Evolutionary conservation across 2,329 filamentous ascomycete genomes (phyloP).

Genomic region (Penicillium palitans): DNA sequence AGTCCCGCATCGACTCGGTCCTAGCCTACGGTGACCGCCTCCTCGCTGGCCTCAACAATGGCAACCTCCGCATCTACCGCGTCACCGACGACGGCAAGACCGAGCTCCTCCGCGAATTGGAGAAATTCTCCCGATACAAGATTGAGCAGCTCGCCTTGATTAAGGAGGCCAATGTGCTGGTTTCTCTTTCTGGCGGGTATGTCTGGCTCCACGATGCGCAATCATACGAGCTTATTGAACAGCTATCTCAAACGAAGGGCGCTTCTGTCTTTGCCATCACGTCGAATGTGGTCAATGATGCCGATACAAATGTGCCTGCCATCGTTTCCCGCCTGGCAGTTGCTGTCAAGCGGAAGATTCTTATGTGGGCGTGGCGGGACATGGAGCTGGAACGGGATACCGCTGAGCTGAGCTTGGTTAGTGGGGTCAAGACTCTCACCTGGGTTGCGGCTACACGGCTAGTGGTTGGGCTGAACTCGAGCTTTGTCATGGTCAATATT

Average conservation of each 20-base stretch:
- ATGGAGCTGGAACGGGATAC: constrained; percentile 77
- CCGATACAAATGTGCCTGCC: constrained; percentile 80
- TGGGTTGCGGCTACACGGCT: constrained; percentile 88
- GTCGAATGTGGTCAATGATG: constrained; percentile 91
- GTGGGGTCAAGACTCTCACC: constrained; percentile 81
- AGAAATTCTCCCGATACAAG: constrained; percentile 86
- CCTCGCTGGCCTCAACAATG: constrained; percentile 87
- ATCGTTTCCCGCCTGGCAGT: constrained; percentile 91
- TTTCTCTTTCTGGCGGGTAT: constrained; percentile 87
- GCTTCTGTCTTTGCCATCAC: constrained; percentile 89
- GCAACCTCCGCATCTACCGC: constrained; percentile 84
- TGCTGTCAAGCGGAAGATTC: constrained; percentile 82
- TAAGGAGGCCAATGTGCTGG: constrained; percentile 87
- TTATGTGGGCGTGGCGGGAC: constrained; percentile 95
- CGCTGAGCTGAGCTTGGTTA: constrained; percentile 74
- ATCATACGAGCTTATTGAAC: constrained; percentile 78
- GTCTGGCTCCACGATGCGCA: constrained; percentile 88
- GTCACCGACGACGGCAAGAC: constrained; percentile 66
- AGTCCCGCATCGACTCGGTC: constrained; percentile 95
- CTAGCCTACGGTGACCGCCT: constrained; percentile 90
- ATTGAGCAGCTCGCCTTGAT: constrained; percentile 94
- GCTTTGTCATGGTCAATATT: constrained; percentile 87
- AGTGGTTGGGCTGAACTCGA: constrained; percentile 85
- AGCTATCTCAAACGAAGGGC: constrained; percentile 78
- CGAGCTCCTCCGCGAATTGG: constrained; percentile 85